Evolutionary conservation across 1,284 basidiomycete species (phyloP).

Genomic region (Puccinia hordei): DNA sequence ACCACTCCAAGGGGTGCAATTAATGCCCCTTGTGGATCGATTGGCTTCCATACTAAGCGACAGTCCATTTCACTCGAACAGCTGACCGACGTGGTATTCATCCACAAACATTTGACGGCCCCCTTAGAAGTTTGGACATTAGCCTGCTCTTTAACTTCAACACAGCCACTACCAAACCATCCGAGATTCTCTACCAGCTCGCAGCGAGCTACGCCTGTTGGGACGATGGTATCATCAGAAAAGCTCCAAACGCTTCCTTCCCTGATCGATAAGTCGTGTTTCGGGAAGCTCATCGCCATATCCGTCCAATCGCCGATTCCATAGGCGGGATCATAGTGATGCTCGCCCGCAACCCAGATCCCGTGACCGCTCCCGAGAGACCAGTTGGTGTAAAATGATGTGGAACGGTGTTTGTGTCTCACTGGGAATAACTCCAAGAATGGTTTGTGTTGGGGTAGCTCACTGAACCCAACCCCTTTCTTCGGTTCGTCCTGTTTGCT

Average conservation of each 20-base stretch:
- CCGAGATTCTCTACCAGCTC: slow-evolving; percentile 32
- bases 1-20: slow-evolving; percentile 27
- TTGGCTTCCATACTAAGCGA: slow-evolving; percentile 44
- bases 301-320: slow-evolving; percentile 35
- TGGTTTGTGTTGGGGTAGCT: slow-evolving; percentile 43
- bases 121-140: background rate
- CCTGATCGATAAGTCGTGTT: slow-evolving; percentile 34
- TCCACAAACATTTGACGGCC: slow-evolving; percentile 34
- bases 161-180: slow-evolving; percentile 42
- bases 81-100: slow-evolving; percentile 39
- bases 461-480: slow-evolving; percentile 21
- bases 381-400: slow-evolving; percentile 47
- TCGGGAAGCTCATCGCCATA: slow-evolving; percentile 45
- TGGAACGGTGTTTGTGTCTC: background rate
- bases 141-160: slow-evolving; percentile 16
- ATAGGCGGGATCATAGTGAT: background rate
- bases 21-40: background rate
- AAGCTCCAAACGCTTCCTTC: background rate
- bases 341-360: slow-evolving; percentile 34
- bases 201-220: slow-evolving; percentile 25
- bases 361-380: slow-evolving; percentile 47
- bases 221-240: background rate
- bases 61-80: slow-evolving; percentile 17
- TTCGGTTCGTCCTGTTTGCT: slow-evolving; percentile 10
- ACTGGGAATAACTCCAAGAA: slow-evolving; percentile 33